A percentile compares a stretch with the other conserved stretches of the same genome.
Evolutionary conservation across 1,284 basidiomycete genomes (phyloP).

Genomic region (Ceratobasidium sp.): DNA sequence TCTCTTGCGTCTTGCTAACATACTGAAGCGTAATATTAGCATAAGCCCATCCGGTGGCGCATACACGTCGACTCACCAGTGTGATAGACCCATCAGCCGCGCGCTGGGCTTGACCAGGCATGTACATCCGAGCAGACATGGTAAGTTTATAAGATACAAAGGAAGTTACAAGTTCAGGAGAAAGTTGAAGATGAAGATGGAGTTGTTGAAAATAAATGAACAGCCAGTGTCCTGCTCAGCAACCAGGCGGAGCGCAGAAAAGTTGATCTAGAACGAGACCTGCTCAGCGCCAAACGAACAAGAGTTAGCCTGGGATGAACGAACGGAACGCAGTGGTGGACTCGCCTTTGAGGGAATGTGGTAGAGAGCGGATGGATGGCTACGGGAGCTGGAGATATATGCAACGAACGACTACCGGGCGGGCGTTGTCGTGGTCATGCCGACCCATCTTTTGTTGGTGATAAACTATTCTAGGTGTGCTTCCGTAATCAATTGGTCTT

Average conservation of each 20-base stretch:
- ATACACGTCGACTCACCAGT: constrained; percentile 16
- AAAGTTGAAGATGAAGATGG: no score
- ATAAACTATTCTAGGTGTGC: constrained; percentile 3
- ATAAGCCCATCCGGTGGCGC: background rate
- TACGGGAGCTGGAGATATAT: background rate
- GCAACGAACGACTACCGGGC: constrained; percentile 10
- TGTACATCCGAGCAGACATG: constrained; percentile 35
- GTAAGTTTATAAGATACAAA: background rate
- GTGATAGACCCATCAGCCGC: constrained; percentile 20
- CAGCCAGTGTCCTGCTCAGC: constrained; percentile 38
- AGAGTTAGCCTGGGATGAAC: background rate
- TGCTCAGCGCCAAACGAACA: background rate
- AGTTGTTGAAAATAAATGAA: background rate
- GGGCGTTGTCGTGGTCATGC: constrained; percentile 20
- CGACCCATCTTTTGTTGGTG: constrained; percentile 22
- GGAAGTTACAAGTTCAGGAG: background rate
- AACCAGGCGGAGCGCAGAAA: constrained; percentile 25
- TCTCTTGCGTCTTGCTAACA: constrained; percentile 28
- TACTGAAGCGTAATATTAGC: constrained; percentile 11
- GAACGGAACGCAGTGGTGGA: background rate
- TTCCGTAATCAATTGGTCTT: constrained; percentile 5
- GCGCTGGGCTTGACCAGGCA: constrained; percentile 25
- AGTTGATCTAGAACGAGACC: background rate
- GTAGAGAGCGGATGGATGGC: background rate
- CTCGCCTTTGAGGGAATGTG: constrained; percentile 16